Evolutionary conservation across 2,329 filamentous ascomycete genomes (phyloP).

Genomic region (Nannizzia gypsea): DNA sequence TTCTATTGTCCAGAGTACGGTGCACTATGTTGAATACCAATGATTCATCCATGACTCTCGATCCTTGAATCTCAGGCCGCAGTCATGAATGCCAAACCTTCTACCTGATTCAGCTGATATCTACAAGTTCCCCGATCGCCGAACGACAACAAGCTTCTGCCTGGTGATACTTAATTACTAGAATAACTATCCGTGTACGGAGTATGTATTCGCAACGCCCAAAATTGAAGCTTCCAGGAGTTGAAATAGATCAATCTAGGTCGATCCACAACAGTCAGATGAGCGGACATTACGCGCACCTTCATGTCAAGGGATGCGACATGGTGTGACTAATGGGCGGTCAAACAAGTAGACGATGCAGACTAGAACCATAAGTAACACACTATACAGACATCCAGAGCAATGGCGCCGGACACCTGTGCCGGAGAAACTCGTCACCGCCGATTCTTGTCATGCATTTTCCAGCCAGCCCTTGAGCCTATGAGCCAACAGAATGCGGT

Average conservation of each 20-base stretch:
- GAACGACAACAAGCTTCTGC: neutral
- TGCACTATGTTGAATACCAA: neutral
- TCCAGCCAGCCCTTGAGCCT: neutral
- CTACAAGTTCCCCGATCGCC: neutral
- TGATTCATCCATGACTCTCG: neutral
- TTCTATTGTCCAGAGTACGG: too few relatives aligned
- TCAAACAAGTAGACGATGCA: neutral
- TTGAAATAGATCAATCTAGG: neutral
- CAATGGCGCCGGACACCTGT: neutral
- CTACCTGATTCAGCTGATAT: neutral
- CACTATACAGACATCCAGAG: neutral
- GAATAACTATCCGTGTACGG: neutral
- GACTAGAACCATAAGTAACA: neutral
- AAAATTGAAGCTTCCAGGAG: neutral
- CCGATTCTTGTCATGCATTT: neutral
- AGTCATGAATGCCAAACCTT: neutral
- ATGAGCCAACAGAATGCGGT: conserved; percentile 3
- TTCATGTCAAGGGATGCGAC: neutral
- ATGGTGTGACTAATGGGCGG: neutral
- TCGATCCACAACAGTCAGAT: neutral
- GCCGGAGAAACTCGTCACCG: conserved; percentile 1
- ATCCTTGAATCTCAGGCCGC: neutral
- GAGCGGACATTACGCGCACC: neutral
- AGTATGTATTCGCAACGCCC: neutral
- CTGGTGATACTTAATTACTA: neutral